Conservation (phyloP, 2,329 filamentous ascomycete species). For the Phoma sp. region DNA sequence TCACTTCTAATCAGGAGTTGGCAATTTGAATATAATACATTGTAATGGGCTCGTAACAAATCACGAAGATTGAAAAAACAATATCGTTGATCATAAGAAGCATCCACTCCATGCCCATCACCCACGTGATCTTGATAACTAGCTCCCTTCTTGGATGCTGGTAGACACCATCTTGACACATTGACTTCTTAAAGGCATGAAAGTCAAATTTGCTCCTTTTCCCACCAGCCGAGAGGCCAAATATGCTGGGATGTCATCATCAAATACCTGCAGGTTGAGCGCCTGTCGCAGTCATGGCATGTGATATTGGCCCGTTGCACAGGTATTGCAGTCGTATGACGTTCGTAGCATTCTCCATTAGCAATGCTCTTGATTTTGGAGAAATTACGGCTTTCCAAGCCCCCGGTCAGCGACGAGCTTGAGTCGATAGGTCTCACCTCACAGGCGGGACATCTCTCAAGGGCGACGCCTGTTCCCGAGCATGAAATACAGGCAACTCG, state of each 20-base stretch:
- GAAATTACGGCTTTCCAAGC: neutral
- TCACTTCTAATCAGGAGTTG: neutral
- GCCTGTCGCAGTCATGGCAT: no score
- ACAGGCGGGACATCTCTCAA: conserved; percentile 7
- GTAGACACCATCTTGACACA: no score
- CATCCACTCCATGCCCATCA: no score
- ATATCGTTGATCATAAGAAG: neutral
- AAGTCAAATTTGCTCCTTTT: no score
- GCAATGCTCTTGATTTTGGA: neutral
- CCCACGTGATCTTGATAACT: no score
- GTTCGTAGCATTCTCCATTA: neutral
- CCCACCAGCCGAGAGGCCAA: no score
- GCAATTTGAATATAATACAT: neutral
- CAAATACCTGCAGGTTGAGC: no score
- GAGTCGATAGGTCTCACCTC: conserved; percentile 4
- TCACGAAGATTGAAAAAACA: neutral
- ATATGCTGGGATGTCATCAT: no score
- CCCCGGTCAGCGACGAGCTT: neutral
- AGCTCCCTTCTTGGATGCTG: no score
- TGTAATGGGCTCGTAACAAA: neutral
- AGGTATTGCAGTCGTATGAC: no score
- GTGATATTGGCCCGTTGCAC: no score
- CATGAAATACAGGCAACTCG: conserved; percentile 2
- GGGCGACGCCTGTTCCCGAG: conserved; percentile 3
- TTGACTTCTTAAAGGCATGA: no score